phyloP scores from a whole-genome alignment of 2,329 filamentous ascomycete genomes.

The Blastomyces gilchristii region DNA sequence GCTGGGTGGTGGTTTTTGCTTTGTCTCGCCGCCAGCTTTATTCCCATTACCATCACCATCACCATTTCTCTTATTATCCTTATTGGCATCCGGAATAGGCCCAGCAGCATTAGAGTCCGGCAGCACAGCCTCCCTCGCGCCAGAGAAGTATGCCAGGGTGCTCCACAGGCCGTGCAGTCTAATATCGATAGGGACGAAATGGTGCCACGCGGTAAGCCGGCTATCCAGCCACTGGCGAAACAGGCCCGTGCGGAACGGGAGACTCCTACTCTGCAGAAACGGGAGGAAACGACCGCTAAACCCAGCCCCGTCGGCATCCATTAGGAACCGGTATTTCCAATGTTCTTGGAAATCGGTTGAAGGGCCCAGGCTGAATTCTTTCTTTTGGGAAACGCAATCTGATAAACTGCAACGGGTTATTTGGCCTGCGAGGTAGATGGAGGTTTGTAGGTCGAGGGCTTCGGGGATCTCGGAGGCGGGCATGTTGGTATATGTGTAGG shows the following conservation, averaged over 20 bases:
- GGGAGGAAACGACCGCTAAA: slow-evolving; percentile 57
- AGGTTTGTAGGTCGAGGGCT: slow-evolving; percentile 45
- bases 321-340: slow-evolving; percentile 58
- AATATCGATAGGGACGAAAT: slow-evolving; percentile 69
- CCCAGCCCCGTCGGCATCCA: slow-evolving; percentile 59
- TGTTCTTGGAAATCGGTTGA: slow-evolving; percentile 46
- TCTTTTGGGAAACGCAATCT: slow-evolving; percentile 44
- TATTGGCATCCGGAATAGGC: slow-evolving; percentile 25
- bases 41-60: background rate
- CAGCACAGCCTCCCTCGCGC: slow-evolving; percentile 33
- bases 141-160: slow-evolving; percentile 63
- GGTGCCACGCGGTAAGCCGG: slow-evolving; percentile 63
- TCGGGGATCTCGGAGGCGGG: slow-evolving; percentile 26
- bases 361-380: slow-evolving; percentile 42
- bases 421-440: slow-evolving; percentile 50
- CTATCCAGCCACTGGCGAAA: slow-evolving; percentile 74
- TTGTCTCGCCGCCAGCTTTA: background rate
- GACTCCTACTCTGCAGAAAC: slow-evolving; percentile 54
- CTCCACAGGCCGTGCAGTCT: slow-evolving; percentile 64
- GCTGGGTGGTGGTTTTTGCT: slow-evolving; percentile 12
- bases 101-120: slow-evolving; percentile 18
- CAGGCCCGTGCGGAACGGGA: slow-evolving; percentile 60
- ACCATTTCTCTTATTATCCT: slow-evolving; percentile 16
- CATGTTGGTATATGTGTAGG: slow-evolving; percentile 49
- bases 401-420: slow-evolving; percentile 46